Base-by-base conservation (phyloP, 2,329 filamentous ascomycete genomes). In the Cladosporium oxysporum region DNA sequence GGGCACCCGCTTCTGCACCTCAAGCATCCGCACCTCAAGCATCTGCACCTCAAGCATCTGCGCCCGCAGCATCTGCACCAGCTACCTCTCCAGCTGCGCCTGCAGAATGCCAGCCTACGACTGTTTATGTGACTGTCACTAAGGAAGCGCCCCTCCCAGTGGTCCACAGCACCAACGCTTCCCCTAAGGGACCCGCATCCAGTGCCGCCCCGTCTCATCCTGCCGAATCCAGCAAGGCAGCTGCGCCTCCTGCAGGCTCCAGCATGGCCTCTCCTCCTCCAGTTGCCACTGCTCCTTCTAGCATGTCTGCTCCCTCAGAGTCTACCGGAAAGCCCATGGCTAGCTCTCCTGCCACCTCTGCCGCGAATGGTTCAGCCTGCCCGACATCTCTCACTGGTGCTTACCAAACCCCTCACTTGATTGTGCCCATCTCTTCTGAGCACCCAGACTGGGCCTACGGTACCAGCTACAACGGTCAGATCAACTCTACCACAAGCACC, bases 361-460 rank as follows among this genome's bases (percentile, higher is more conserved):
- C 60, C 26, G 21, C 23, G 6, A 21, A 33, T 29, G 64, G 60
- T 12, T 57, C 60, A 21, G 68, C 70, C 53, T 72, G 72, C 66
- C 75, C 73, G 29, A 71, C 70, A 1, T 64, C 71, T 58, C 72
- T 81, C 33, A 69, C 69, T 16, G 75, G 74, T 35, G 69, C 71
- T 29, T 80, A 78, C 66, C 70, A 79, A 67, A 73, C 71, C 14
- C 78, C 78, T n/a, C 73, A 76, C 57, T 69, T 77, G 62, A 78
- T 81, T 23, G 67, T 79, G 8, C 76, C 78, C 2, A 70, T 81
- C 61, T 75, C 78, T 57, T 73, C 69, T 16, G 57, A 70, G 33
- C 55, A 80, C 23, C 81, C 82, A 0, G 69, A 78, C 66, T 75
- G 68, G 23, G 73, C 78, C 8, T 77, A 77, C 41, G 81, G 82